A percentile compares a stretch with the other conserved stretches of the same genome.
Conservation (phyloP, 1,284 basidiomycete species). For the Ustilago curta region DNA sequence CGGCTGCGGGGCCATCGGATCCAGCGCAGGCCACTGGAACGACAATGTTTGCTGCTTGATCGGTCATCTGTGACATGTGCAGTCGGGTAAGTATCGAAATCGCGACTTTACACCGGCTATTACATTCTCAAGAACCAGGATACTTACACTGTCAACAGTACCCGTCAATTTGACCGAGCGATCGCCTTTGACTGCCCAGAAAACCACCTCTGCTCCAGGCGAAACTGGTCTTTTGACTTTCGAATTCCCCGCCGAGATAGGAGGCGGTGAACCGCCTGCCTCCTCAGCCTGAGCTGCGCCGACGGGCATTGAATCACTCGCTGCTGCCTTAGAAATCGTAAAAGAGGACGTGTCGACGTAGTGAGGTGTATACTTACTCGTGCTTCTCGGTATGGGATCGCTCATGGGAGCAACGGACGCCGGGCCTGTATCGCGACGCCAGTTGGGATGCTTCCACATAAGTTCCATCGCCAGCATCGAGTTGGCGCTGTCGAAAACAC, state of each 20-base stretch:
- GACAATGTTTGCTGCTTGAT: slow-evolving; percentile 11
- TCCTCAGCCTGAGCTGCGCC: neutral
- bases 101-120: too few species aligned
- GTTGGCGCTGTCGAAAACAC: neutral
- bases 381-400: neutral
- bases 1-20: neutral
- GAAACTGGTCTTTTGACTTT: slow-evolving; percentile 18
- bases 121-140: too few species aligned
- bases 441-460: slow-evolving; percentile 31
- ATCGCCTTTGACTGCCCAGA: slow-evolving; percentile 39
- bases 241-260: neutral
- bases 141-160: slow-evolving; percentile 39
- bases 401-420: neutral
- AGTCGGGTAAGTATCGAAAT: neutral
- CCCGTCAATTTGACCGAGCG: slow-evolving; percentile 35
- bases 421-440: slow-evolving; percentile 12
- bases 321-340: slow-evolving; percentile 3
- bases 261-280: neutral
- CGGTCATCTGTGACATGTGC: slow-evolving; percentile 17
- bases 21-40: neutral
- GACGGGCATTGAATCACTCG: neutral
- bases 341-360: slow-evolving; percentile 13
- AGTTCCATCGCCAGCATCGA: neutral
- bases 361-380: neutral
- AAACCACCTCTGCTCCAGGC: slow-evolving; percentile 36